Conservation (phyloP, 176 grass and related monocot species). For the Eleusine coracana region DNA sequence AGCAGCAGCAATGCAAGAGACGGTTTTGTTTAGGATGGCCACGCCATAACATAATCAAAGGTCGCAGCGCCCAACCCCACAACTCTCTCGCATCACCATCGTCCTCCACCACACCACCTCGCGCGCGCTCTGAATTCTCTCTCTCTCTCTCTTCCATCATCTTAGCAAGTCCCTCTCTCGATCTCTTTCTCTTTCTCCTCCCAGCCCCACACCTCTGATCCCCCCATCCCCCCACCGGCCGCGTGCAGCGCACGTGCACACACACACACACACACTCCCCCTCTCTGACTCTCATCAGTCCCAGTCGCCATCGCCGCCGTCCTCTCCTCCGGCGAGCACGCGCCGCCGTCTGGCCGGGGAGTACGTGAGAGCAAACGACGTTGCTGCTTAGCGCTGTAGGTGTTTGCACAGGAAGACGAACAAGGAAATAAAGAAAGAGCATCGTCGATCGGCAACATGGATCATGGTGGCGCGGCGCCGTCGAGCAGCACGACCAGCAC, state of each 20-base stretch:
- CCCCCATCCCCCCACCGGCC: slow-evolving; percentile 21
- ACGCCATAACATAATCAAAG: background rate
- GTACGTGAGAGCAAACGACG: background rate
- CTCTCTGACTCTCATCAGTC: no score
- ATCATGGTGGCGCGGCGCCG: slow-evolving; percentile 50
- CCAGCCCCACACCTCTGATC: slow-evolving; percentile 51
- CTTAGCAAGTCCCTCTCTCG: background rate
- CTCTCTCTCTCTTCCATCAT: slow-evolving; percentile 11
- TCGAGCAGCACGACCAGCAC: slow-evolving; percentile 83
- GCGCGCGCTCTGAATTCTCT: slow-evolving; percentile 10
- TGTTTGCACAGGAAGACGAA: no score
- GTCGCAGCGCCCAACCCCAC: background rate
- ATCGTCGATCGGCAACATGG: slow-evolving; percentile 18
- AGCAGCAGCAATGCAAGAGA: background rate
- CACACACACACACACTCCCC: background rate
- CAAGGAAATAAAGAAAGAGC: no score
- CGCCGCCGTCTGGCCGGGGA: background rate
- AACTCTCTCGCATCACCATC: slow-evolving; percentile 28
- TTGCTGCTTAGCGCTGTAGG: background rate
- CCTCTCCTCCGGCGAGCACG: slow-evolving; percentile 23
- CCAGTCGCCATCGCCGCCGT: background rate
- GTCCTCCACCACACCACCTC: background rate
- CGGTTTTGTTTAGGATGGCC: slow-evolving; percentile 25
- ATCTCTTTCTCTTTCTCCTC: slow-evolving; percentile 36
- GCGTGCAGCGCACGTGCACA: slow-evolving; percentile 48